Evolutionary conservation across 2,329 filamentous ascomycete species (phyloP).

Genomic region (Calonectria crousiana): DNA sequence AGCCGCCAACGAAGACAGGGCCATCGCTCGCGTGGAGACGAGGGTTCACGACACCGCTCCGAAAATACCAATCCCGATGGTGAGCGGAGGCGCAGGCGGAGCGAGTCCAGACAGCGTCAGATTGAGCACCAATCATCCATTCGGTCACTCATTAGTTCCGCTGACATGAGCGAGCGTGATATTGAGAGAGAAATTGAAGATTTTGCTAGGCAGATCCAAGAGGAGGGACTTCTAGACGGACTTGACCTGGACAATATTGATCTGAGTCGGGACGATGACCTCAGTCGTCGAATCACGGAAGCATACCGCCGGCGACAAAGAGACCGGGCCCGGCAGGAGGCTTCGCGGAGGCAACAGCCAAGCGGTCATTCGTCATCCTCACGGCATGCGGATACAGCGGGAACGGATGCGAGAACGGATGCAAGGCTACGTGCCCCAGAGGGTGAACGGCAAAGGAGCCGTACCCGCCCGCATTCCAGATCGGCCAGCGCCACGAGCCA

Average conservation of each 20-base stretch:
- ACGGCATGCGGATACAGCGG: conserved; percentile 42
- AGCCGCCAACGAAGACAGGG: conserved; percentile 45
- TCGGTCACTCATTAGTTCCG: conserved; percentile 84
- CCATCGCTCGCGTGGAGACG: conserved; percentile 41
- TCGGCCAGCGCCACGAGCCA: conserved; percentile 58
- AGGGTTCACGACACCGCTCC: conserved; percentile 42
- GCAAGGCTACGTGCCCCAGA: conserved; percentile 45
- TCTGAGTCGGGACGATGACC: conserved; percentile 85
- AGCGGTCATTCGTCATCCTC: conserved; percentile 50
- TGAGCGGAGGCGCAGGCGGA: conserved; percentile 52
- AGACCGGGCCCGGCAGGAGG: conserved; percentile 66
- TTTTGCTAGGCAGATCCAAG: conserved; percentile 88
- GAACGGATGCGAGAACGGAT: conserved; percentile 45
- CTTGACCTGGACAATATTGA: conserved; percentile 91
- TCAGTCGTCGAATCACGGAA: conserved; percentile 91
- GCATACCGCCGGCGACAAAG: conserved; percentile 84
- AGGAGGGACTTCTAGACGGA: conserved; percentile 88
- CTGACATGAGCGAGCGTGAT: conserved; percentile 80
- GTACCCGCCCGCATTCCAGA: conserved; percentile 59
- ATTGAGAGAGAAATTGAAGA: conserved; percentile 92
- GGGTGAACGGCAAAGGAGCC: conserved; percentile 43
- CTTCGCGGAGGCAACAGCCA: conserved; percentile 58
- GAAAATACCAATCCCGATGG: conserved; percentile 54
- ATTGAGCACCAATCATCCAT: conserved; percentile 93
- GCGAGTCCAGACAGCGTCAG: conserved; percentile 66